Base-by-base conservation (phyloP, 768 basidiomycete genomes). In the Pisolithus microcarpus region DNA sequence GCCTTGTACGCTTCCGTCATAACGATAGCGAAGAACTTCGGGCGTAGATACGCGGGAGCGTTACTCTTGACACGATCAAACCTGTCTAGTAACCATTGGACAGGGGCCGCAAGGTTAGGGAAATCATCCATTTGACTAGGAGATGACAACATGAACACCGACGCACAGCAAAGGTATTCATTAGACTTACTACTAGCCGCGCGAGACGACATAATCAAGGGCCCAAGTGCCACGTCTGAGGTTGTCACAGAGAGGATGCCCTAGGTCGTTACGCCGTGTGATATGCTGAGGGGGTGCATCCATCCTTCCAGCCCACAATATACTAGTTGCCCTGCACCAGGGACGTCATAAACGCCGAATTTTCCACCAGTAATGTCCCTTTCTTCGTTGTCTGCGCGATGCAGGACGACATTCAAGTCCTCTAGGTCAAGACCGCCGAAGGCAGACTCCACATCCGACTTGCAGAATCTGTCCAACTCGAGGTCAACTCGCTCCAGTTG, bases 261-360 rank as follows among this genome's bases (percentile, higher is more conserved):
- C 96, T 3, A 98, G 77, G 64, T 99, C 93, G 65, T 98, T 98
- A 61, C 82, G 78, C 56, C 76, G 75, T 81, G 93, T 93, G 65
- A 98, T 82, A 57, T 81, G 81, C 37, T 77, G 49, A 98, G 72
- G 0, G 84, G 84, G 58, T 85, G 80, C 92, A 99, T 97, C 92
- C 94, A 99, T 1, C 96, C 96, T 61, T 98, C 91, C 46, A 98
- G 66, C 16, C 96, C 96, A 60, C 94, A 97, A 67, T 97, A 99
- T 10, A 80, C 82, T 65, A 93, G 72, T 52, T 78, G 77, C 0
- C 87, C 91, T 21, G 80, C 61, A 21, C 76, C 80, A 5, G 94
- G 89, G 31, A 99, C 70, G 43, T 85, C 77, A 66, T 98, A 98
- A 1, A 73, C 79, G 3, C 96, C 94, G 62, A 85, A 82, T 54